phyloP scores from a whole-genome alignment of 768 basidiomycete genomes.

The Suillus spraguei region DNA sequence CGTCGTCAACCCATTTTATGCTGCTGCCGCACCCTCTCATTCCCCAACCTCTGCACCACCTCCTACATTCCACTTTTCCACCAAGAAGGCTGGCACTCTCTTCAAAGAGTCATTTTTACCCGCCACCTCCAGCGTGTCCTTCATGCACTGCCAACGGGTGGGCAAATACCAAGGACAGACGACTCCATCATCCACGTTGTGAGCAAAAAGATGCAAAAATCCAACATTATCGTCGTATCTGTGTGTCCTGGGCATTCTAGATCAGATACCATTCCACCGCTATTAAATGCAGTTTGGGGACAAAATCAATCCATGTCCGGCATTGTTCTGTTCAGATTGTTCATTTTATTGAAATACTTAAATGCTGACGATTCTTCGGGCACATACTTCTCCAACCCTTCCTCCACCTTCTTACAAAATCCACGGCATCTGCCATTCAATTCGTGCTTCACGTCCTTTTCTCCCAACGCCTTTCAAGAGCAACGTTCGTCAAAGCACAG shows the following conservation, averaged over 20 bases:
- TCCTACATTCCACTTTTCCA: constrained; percentile 41
- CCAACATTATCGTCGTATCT: constrained; percentile 73
- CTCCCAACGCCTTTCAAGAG: constrained; percentile 79
- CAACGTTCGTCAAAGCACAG: constrained; percentile 31
- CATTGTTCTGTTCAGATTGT: constrained; percentile 48
- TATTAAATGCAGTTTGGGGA: constrained; percentile 30
- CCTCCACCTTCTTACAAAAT: constrained; percentile 70
- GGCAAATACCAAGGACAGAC: constrained; percentile 48
- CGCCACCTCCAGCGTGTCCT: constrained; percentile 84
- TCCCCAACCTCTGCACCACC: constrained; percentile 30
- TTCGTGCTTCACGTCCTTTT: constrained; percentile 77
- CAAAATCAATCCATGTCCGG: constrained; percentile 45
- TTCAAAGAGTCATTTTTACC: constrained; percentile 64
- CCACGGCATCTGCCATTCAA: constrained; percentile 65
- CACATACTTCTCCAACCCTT: constrained; percentile 71
- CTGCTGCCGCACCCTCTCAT: constrained; percentile 64
- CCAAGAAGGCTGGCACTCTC: constrained; percentile 63
- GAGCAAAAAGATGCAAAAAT: constrained; percentile 50
- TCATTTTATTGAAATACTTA: constrained; percentile 7
- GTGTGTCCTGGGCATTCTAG: constrained; percentile 81
- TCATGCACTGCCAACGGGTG: constrained; percentile 72
- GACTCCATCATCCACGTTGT: constrained; percentile 38
- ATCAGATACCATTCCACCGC: constrained; percentile 62
- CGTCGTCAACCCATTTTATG: constrained; percentile 88
- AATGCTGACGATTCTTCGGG: constrained; percentile 36